A percentile compares a stretch with the other conserved stretches of the same genome.
Evolutionary conservation across 345 rosid species (phyloP).

Genomic region (Pistacia vera): DNA sequence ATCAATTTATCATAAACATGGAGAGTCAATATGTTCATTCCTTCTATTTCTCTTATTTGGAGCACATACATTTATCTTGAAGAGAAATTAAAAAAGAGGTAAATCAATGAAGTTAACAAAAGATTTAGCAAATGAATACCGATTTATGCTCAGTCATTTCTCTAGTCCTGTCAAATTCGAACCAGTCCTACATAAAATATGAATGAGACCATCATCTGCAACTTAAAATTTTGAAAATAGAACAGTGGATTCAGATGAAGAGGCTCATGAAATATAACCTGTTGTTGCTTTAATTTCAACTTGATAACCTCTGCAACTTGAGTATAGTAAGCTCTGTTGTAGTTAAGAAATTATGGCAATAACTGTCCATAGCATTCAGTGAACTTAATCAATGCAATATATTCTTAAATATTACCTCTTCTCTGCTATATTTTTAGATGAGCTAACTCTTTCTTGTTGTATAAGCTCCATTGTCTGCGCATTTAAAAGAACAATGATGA

Average conservation of each 20-base stretch:
- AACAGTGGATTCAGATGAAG: constrained; percentile 10
- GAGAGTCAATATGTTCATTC: background rate
- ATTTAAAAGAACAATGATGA: background rate
- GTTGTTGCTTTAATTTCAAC: constrained; percentile 55
- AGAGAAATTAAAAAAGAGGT: background rate
- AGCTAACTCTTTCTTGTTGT: constrained; percentile 53
- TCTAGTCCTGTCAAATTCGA: constrained; percentile 30
- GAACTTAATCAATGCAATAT: constrained; percentile 17
- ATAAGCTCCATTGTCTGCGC: constrained; percentile 66
- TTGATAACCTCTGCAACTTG: constrained; percentile 47
- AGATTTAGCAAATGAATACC: constrained; percentile 31
- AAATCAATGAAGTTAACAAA: background rate
- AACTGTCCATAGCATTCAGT: constrained; percentile 6
- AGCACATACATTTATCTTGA: background rate
- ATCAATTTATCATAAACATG: background rate
- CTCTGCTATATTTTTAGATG: constrained; percentile 46
- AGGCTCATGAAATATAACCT: constrained; percentile 40
- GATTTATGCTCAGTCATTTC: constrained; percentile 32
- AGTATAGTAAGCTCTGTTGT: constrained; percentile 54
- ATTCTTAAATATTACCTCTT: constrained; percentile 55
- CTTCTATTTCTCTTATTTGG: background rate
- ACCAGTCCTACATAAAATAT: constrained; percentile 54
- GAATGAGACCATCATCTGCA: constrained; percentile 13
- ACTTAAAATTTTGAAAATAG: background rate
- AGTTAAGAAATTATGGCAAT: background rate